phyloP scores from a whole-genome alignment of 768 basidiomycete species.

The Agrocybe pediades region DNA sequence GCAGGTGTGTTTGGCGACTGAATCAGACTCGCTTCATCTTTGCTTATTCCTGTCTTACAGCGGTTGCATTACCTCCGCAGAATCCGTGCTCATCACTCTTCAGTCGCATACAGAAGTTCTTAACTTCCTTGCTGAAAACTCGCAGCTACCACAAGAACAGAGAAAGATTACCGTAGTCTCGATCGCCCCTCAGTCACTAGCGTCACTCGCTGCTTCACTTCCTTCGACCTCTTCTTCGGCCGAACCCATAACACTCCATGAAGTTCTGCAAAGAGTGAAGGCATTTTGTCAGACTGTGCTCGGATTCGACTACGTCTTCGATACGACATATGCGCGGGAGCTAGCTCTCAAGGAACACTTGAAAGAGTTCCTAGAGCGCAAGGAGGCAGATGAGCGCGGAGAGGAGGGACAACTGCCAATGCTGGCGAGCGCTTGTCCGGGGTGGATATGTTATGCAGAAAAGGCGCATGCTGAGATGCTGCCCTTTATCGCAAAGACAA shows the following conservation, averaged over 20 bases:
- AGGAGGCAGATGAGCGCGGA: slow-evolving; percentile 25
- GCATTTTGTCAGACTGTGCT: slow-evolving; percentile 68
- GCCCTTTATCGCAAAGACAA: slow-evolving; percentile 84
- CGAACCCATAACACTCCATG: slow-evolving; percentile 40
- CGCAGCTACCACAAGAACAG: slow-evolving; percentile 1
- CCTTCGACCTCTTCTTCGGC: slow-evolving; percentile 25
- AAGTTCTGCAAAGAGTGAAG: slow-evolving; percentile 70
- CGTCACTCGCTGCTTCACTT: slow-evolving; percentile 24
- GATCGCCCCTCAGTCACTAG: slow-evolving; percentile 27
- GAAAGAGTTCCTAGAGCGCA: slow-evolving; percentile 79
- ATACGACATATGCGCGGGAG: slow-evolving; percentile 94
- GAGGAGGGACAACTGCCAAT: slow-evolving; percentile 65
- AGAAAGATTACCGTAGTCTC: slow-evolving; percentile 23
- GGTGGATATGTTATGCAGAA: slow-evolving; percentile 99
- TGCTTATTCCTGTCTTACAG: slow-evolving; percentile 38
- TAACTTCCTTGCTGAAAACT: slow-evolving; percentile 52
- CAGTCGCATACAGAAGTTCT: slow-evolving; percentile 95
- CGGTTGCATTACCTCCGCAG: slow-evolving; percentile 98
- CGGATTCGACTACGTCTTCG: slow-evolving; percentile 83
- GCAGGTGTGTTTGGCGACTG: slow-evolving; percentile 65
- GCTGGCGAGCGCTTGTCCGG: slow-evolving; percentile 95
- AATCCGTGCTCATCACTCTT: slow-evolving; percentile 93
- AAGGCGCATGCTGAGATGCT: slow-evolving; percentile 95
- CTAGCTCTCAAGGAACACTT: slow-evolving; percentile 81
- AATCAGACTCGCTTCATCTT: background rate